phyloP scores from a whole-genome alignment of 2,329 filamentous ascomycete genomes.

The Aspergillus vadensis region DNA sequence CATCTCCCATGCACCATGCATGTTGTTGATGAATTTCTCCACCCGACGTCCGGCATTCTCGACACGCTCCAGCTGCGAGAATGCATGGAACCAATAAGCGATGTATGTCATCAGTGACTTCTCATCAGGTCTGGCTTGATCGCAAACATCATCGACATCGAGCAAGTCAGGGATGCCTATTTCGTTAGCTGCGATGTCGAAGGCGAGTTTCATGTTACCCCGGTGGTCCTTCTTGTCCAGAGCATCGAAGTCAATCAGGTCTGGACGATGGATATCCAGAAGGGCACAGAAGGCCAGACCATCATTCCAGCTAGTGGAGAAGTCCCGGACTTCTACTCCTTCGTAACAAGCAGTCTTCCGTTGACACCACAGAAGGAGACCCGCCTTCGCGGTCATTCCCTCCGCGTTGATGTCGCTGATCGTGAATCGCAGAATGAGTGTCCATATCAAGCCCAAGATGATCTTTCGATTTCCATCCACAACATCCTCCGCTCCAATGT shows the following conservation, averaged over 20 bases:
- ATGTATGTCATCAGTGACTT: constrained; percentile 99
- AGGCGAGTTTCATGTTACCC: constrained; percentile 97
- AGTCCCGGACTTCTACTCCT: constrained; percentile 92
- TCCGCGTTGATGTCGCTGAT: constrained; percentile 99
- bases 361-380: constrained; percentile 93
- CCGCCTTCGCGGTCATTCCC: constrained; percentile 96
- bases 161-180: constrained; percentile 95
- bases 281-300: constrained; percentile 95
- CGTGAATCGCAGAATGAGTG: constrained; percentile 93
- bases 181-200: constrained; percentile 92
- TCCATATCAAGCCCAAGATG: constrained; percentile 96
- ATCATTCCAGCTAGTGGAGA: constrained; percentile 95
- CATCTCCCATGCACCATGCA: constrained; percentile 99
- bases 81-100: constrained; percentile 99
- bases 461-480: constrained; percentile 98
- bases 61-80: constrained; percentile 97
- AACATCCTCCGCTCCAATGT: constrained; percentile 97
- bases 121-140: constrained; percentile 94
- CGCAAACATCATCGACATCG: constrained; percentile 97
- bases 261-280: constrained; percentile 93
- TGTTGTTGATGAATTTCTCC: constrained; percentile 97
- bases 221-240: constrained; percentile 92
- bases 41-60: constrained; percentile 95
- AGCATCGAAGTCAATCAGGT: constrained; percentile 94
- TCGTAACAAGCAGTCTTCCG: constrained; percentile 98